Base-by-base conservation (phyloP, 1,139 yeast species). In the Pichiaceae sp. region DNA sequence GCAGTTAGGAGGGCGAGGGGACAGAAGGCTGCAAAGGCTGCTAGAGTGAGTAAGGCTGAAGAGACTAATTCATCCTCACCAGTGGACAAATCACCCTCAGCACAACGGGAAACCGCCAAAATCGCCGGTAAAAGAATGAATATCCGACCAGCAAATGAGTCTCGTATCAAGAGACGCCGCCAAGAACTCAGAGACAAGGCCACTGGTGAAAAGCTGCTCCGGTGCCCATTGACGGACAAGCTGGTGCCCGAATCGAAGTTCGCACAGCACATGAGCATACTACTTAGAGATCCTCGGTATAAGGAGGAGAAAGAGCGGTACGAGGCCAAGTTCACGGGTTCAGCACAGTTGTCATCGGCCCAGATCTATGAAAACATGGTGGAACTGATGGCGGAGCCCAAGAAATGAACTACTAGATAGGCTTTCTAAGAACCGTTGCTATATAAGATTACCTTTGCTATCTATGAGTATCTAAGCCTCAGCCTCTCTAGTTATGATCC, bases 261-360 rank as follows among this genome's bases (percentile, higher is more conserved):
- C 53, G 86, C 81, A 45, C 72, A 69, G 45, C 96, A 89, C 56
- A 64, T 87, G 45, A 72, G 75, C 40, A 71, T 77, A n/a, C 62
- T 83, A 39, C 63, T 85, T 33, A 62, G 91, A 37, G 95, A 89
- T 57, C 95, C 96, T 2, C 66, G 74, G 44, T 85, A 84, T 62
- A 70, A 77, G 46, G 75, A 75, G 44, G 89, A 85, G 54, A 79
- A 76, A 50, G 70, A 72, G 41, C 68, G 66, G 14, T 79, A 72
- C 53, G 76, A 81, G 45, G 64, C 70, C 24, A 83, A 86, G 49
- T 73, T 77, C 44, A 70, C 71, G 49, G 53, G 51, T 4, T 62
- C 72, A 29, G 84, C 84, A 49, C 15, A 25, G 28, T 59, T 86
- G 40, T 71, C 78, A 4, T 70, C 78, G 1, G 76, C 74, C 36